Conservation (phyloP, 768 basidiomycete genomes). For the Tephrocybe sp. region DNA sequence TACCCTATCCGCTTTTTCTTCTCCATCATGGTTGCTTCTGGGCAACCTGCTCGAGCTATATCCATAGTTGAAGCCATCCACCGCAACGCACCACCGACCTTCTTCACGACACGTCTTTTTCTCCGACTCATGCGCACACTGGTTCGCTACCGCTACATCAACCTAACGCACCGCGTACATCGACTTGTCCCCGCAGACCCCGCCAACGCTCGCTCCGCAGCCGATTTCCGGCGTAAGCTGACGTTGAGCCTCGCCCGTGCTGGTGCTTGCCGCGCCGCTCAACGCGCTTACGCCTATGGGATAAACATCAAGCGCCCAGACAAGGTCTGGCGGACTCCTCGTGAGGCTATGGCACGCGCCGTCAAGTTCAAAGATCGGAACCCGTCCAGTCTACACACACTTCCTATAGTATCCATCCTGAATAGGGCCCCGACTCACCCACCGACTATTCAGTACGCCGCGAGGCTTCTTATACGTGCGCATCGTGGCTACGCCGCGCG, state of each 20-base stretch:
- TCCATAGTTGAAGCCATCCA: constrained; percentile 39
- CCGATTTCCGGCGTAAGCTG: constrained; percentile 30
- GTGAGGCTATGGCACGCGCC: constrained; percentile 22
- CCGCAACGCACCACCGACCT: constrained; percentile 23
- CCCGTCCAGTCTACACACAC: constrained; percentile 15
- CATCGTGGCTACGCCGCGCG: constrained; percentile 43
- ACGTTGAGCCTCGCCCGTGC: constrained; percentile 24
- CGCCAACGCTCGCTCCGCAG: constrained; percentile 14
- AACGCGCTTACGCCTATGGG: constrained; percentile 14
- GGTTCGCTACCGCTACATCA: constrained; percentile 36
- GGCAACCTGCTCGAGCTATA: constrained; percentile 32
- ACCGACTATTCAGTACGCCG: constrained; percentile 28
- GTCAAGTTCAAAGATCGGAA: constrained; percentile 22
- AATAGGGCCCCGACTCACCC: constrained; percentile 21
- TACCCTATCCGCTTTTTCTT: constrained; percentile 49
- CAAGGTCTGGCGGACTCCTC: constrained; percentile 13
- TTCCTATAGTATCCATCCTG: constrained; percentile 22
- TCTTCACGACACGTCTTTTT: constrained; percentile 39
- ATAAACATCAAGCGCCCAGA: constrained; percentile 1
- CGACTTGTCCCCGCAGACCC: constrained; percentile 17
- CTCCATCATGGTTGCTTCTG: constrained; percentile 33
- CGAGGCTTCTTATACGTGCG: constrained; percentile 37
- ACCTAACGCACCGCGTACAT: constrained; percentile 30
- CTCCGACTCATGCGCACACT: constrained; percentile 37
- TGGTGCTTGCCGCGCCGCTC: constrained; percentile 29